Percentiles rank a stretch among this genome's conserved stretches.
These are phyloP conservation scores for Acarospora socialis DNA, from an alignment of 2,329 filamentous ascomycete species.

Conservation along the genomic window DNA sequence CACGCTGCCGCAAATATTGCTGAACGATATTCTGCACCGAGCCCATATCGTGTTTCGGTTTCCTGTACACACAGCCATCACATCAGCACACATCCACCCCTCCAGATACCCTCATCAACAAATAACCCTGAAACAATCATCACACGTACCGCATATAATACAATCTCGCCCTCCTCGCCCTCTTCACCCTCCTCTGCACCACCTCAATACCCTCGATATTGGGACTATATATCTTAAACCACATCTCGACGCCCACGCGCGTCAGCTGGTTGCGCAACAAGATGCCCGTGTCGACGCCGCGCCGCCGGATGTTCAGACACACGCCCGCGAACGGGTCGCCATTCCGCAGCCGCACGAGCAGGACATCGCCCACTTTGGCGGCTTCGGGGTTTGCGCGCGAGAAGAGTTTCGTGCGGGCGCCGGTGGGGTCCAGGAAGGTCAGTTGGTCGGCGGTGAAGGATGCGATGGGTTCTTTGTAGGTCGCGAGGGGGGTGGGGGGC, in stretches of 20 bases:
- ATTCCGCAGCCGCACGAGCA: constrained; percentile 73
- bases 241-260: constrained; percentile 86
- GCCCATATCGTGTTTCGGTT: constrained; percentile 76
- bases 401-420: constrained; percentile 71
- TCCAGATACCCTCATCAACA: neutral
- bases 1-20: constrained; percentile 45
- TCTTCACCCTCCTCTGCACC: constrained; percentile 71
- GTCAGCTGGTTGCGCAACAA: constrained; percentile 76
- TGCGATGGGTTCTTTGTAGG: constrained; percentile 53
- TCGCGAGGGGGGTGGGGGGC: constrained; percentile 39
- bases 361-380: constrained; percentile 73
- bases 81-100: constrained; percentile 7
- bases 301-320: constrained; percentile 69
- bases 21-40: constrained; percentile 68
- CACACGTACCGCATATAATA: constrained; percentile 63
- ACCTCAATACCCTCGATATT: constrained; percentile 85
- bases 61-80: constrained; percentile 22
- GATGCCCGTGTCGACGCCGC: constrained; percentile 81
- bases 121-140: constrained; percentile 1
- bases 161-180: constrained; percentile 71
- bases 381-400: constrained; percentile 60
- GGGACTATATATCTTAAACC: constrained; percentile 88
- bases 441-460: constrained; percentile 56
- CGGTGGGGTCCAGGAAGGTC: constrained; percentile 64
- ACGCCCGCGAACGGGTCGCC: constrained; percentile 85